Evolutionary conservation across 768 basidiomycete species (phyloP).

Genomic region (Tylopilus cervinicoccineus): DNA sequence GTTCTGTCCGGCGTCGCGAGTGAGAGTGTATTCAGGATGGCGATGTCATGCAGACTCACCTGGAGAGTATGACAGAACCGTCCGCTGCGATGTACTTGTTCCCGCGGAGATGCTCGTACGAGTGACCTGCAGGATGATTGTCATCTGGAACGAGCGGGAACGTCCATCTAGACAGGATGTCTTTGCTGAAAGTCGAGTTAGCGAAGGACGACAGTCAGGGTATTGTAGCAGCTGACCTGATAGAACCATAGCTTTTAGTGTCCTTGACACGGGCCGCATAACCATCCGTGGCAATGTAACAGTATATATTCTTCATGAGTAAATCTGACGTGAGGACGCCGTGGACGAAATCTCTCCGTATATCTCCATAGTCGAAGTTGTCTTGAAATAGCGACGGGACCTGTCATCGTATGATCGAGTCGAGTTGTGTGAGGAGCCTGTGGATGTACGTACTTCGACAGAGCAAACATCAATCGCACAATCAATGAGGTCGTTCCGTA

Average conservation of each 20-base stretch:
- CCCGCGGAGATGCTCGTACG: constrained; percentile 83
- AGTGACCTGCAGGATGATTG: constrained; percentile 77
- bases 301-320: constrained; percentile 91
- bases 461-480: constrained; percentile 92
- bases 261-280: constrained; percentile 94
- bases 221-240: constrained; percentile 53
- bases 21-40: not conserved
- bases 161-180: constrained; percentile 89
- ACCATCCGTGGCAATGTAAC: constrained; percentile 81
- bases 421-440: not conserved
- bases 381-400: constrained; percentile 96
- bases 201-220: not conserved
- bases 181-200: constrained; percentile 55
- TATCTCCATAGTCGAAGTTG: constrained; percentile 95
- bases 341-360: constrained; percentile 90
- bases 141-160: constrained; percentile 96
- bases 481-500: constrained; percentile 85
- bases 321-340: constrained; percentile 93
- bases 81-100: constrained; percentile 87
- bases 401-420: constrained; percentile 36
- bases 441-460: constrained; percentile 61
- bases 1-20: constrained; percentile 44
- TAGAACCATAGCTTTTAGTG: constrained; percentile 84
- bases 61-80: constrained; percentile 73
- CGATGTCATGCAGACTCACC: constrained; percentile 43